Conservation (phyloP, 495 filamentous ascomycete species). For the Patellaria atrata region DNA sequence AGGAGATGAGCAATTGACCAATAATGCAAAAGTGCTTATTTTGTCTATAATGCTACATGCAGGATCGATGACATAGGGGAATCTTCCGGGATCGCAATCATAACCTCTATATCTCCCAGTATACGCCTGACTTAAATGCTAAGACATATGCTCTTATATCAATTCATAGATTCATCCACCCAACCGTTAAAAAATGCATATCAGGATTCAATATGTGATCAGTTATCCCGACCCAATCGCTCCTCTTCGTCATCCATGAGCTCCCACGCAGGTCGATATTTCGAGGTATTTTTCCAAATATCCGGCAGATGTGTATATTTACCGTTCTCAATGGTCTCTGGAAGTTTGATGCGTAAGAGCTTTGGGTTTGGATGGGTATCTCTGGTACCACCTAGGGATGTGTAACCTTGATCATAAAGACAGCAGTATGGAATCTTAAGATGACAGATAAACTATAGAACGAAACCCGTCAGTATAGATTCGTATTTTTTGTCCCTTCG, state of each 20-base stretch:
- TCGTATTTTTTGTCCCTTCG: neutral
- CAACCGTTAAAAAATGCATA: no score
- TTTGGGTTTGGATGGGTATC: constrained; percentile 86
- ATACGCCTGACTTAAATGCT: no score
- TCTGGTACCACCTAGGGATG: constrained; percentile 71
- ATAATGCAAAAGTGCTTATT: no score
- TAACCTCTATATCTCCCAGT: no score
- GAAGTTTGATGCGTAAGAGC: constrained; percentile 24
- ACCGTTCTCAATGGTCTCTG: no score
- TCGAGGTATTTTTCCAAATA: constrained; percentile 8
- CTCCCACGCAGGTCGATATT: constrained; percentile 75
- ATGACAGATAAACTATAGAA: constrained; percentile 59
- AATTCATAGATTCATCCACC: no score
- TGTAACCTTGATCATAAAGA: constrained; percentile 77
- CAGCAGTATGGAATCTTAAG: constrained; percentile 65
- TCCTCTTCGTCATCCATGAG: constrained; percentile 73
- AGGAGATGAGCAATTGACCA: no score
- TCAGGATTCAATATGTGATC: no score
- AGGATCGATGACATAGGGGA: no score
- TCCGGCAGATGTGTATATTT: neutral
- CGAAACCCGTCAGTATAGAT: constrained; percentile 13
- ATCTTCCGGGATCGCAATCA: no score
- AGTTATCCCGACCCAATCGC: constrained; percentile 63
- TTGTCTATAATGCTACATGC: no score
- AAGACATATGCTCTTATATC: no score